A percentile compares a stretch with the other conserved stretches of the same genome.
Evolutionary conservation across 352 stramenopile genomes (phyloP).

Genomic region (Phytopythium oedochilum): DNA sequence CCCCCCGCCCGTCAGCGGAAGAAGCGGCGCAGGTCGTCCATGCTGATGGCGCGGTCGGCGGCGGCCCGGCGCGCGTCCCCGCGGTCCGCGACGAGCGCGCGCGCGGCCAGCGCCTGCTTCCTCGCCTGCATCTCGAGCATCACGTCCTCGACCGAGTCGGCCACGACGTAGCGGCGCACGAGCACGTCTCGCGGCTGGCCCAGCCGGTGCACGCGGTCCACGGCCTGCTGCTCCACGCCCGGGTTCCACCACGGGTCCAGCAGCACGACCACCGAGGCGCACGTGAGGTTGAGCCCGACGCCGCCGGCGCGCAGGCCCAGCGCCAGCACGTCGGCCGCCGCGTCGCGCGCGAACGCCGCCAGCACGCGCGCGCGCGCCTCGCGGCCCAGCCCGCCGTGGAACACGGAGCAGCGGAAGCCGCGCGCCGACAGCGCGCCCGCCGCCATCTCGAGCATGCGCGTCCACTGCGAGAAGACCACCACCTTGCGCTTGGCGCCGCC

Average conservation of each 20-base stretch:
- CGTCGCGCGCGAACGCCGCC: conserved; percentile 51
- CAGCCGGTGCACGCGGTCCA: conserved; percentile 90
- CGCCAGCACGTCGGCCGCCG: conserved; percentile 64
- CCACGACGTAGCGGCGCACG: conserved; percentile 88
- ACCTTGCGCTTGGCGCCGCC: conserved; percentile 57
- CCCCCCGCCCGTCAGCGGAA: conserved; percentile 28
- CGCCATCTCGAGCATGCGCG: conserved; percentile 85
- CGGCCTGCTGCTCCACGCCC: conserved; percentile 91
- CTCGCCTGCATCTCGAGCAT: conserved; percentile 88
- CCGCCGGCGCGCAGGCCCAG: conserved; percentile 89
- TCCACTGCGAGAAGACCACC: conserved; percentile 91
- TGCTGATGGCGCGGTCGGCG: conserved; percentile 39
- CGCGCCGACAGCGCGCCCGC: conserved; percentile 41
- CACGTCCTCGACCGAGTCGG: conserved; percentile 90
- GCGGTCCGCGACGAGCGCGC: conserved; percentile 63
- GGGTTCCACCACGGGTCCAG: conserved; percentile 94
- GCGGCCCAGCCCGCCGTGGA: conserved; percentile 73
- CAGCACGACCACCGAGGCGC: conserved; percentile 86
- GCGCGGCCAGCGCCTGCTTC: conserved; percentile 84
- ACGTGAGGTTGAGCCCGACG: conserved; percentile 89
- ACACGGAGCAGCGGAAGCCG: conserved; percentile 48
- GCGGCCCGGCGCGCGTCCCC: conserved; percentile 34
- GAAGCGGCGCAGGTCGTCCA: conserved; percentile 70
- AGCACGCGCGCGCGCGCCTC: conserved; percentile 71
- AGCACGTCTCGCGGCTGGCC: conserved; percentile 81